Evolutionary conservation across 805 yeast genomes (phyloP).

Genomic region (Metschnikowia vanudenii): DNA sequence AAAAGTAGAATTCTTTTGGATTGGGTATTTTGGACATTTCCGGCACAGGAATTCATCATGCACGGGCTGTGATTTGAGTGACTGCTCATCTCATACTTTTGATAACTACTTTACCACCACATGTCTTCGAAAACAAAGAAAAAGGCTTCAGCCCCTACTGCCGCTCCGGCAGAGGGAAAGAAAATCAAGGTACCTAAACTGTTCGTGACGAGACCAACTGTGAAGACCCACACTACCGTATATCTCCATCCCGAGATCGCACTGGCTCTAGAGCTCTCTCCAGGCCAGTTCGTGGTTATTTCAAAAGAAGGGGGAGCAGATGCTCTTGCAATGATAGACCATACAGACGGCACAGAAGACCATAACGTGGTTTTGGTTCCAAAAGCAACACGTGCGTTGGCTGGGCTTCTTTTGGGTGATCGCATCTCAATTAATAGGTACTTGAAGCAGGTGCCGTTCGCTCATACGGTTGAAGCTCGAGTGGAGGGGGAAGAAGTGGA

Average conservation of each 20-base stretch:
- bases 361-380: slow-evolving; percentile 31
- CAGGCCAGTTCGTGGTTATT: slow-evolving; percentile 47
- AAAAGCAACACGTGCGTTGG: slow-evolving; percentile 27
- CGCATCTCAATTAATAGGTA: slow-evolving; percentile 46
- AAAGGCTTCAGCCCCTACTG: slow-evolving; percentile 23
- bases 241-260: slow-evolving; percentile 46
- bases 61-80: neutral
- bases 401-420: slow-evolving; percentile 49
- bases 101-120: neutral
- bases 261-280: slow-evolving; percentile 44
- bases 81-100: slow-evolving; percentile 7
- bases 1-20: too few relatives aligned
- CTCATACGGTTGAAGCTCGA: slow-evolving; percentile 11
- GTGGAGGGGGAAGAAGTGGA: slow-evolving; percentile 11
- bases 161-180: slow-evolving; percentile 25
- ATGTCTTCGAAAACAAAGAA: slow-evolving; percentile 26
- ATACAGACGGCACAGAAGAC: slow-evolving; percentile 36
- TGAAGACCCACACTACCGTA: slow-evolving; percentile 26
- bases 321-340: slow-evolving; percentile 41
- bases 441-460: slow-evolving; percentile 45
- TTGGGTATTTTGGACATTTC: neutral
- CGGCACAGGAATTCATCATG: neutral
- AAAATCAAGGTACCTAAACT: slow-evolving; percentile 40
- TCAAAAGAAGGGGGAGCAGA: slow-evolving; percentile 44
- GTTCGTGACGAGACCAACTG: slow-evolving; percentile 39